These are phyloP conservation scores for Solanum chmielewskii DNA, from an alignment of 257 asterid genomes.

Conservation along the genomic window DNA sequence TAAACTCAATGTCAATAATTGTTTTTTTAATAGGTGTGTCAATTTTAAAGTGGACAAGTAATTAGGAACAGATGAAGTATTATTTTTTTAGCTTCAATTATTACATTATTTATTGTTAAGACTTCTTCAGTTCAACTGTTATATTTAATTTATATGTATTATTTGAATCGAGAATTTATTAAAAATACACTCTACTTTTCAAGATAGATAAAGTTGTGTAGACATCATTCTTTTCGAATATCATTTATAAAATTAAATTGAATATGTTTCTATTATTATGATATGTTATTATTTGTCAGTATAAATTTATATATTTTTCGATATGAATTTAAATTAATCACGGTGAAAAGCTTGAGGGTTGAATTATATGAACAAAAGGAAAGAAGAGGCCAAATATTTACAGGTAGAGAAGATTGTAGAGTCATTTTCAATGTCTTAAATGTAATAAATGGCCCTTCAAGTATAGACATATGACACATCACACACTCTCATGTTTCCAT, in stretches of 20 bases:
- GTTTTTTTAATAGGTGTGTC: too few relatives aligned
- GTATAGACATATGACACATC: neutral
- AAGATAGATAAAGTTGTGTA: rapidly evolving
- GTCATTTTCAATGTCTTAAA: conserved; percentile 1
- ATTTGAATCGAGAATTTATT: neutral
- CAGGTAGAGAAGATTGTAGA: neutral
- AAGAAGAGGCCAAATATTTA: neutral
- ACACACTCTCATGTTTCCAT: neutral
- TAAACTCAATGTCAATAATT: too few relatives aligned
- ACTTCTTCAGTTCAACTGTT: neutral
- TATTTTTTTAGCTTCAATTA: too few relatives aligned
- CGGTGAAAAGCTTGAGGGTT: neutral
- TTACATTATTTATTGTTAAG: too few relatives aligned
- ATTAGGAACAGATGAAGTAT: too few relatives aligned
- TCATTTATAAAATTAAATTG: neutral
- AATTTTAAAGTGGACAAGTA: too few relatives aligned
- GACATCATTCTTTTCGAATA: neutral
- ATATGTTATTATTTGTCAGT: too few relatives aligned
- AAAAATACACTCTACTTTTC: neutral
- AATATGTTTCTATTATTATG: neutral
- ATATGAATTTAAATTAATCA: neutral
- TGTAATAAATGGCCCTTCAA: neutral
- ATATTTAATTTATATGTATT: neutral
- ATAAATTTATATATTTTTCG: neutral
- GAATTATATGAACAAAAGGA: neutral